Percentiles rank a stretch among this genome's conserved stretches.
Conservation (phyloP, 768 basidiomycete species). For the Boletellus emodensis region DNA sequence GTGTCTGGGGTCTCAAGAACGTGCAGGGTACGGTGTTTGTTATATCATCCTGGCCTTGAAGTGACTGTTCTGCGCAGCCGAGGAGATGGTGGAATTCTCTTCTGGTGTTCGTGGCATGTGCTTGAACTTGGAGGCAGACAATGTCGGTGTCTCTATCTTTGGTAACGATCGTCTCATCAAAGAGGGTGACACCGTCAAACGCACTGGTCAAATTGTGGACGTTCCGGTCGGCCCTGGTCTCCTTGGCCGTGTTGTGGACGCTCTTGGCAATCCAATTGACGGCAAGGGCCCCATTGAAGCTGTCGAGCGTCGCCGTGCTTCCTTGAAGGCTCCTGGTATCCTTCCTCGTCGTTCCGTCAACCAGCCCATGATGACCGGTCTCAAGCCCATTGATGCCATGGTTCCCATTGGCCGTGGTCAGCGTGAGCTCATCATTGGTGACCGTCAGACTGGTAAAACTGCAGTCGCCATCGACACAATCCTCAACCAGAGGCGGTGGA, state of each 20-base stretch:
- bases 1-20: constrained; percentile 98
- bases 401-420: constrained; percentile 99
- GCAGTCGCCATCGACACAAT: constrained; percentile 99
- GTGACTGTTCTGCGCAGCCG: constrained; percentile 49
- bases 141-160: constrained; percentile 99
- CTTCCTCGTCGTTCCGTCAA: constrained; percentile 98
- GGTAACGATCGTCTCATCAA: constrained; percentile 97
- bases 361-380: constrained; percentile 99
- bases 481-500: constrained; percentile 99
- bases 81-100: constrained; percentile 99
- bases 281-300: constrained; percentile 97
- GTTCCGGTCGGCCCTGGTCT: constrained; percentile 97
- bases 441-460: constrained; percentile 99
- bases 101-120: constrained; percentile 99
- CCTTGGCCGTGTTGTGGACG: constrained; percentile 98
- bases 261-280: constrained; percentile 99
- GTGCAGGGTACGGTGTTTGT: constrained; percentile 73
- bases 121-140: constrained; percentile 99
- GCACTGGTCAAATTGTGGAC: constrained; percentile 99
- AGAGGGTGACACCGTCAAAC: constrained; percentile 99
- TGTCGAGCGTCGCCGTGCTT: constrained; percentile 92
- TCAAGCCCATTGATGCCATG: constrained; percentile 99
- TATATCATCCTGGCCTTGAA: neutral
- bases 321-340: constrained; percentile 98
- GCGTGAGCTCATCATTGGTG: constrained; percentile 99